phyloP scores from a whole-genome alignment of 306 rosid species.

The Vigna hirtella region DNA sequence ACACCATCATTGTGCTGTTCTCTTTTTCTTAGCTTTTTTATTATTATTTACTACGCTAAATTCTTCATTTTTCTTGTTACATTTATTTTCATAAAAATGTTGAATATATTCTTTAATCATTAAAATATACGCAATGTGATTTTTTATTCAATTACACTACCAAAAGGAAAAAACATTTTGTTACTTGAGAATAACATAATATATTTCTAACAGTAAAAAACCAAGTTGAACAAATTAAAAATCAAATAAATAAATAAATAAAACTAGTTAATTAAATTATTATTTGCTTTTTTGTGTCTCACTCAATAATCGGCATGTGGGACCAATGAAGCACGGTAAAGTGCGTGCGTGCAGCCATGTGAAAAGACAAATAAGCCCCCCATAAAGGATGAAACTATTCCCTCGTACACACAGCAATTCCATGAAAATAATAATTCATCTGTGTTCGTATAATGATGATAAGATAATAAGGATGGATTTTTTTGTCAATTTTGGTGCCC shows the following conservation, averaged over 20 bases:
- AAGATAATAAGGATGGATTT: not conserved
- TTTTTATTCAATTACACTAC: too few species aligned
- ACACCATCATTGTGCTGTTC: constrained; percentile 36
- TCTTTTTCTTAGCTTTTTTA: not conserved
- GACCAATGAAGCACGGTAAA: constrained; percentile 1
- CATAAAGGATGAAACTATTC: not conserved
- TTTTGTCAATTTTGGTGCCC: not conserved
- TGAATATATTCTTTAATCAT: too few species aligned
- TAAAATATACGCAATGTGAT: too few species aligned
- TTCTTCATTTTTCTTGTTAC: not conserved
- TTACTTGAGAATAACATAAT: not conserved
- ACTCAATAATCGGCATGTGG: constrained; percentile 1
- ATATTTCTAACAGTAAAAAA: too few species aligned
- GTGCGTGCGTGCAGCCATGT: not conserved
- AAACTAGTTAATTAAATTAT: not conserved
- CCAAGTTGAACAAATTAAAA: too few species aligned
- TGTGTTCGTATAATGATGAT: constrained; percentile 2
- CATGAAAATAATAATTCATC: constrained; percentile 31
- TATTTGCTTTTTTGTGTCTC: constrained; percentile 13
- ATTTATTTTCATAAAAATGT: too few species aligned
- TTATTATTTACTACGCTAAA: not conserved
- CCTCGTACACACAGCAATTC: not conserved
- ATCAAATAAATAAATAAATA: too few species aligned
- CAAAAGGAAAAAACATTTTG: too few species aligned
- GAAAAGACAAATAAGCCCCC: constrained; percentile 5